These are phyloP conservation scores for Heterobasidion occidentale DNA, from an alignment of 1,284 basidiomycete species.

Conservation along the genomic window DNA sequence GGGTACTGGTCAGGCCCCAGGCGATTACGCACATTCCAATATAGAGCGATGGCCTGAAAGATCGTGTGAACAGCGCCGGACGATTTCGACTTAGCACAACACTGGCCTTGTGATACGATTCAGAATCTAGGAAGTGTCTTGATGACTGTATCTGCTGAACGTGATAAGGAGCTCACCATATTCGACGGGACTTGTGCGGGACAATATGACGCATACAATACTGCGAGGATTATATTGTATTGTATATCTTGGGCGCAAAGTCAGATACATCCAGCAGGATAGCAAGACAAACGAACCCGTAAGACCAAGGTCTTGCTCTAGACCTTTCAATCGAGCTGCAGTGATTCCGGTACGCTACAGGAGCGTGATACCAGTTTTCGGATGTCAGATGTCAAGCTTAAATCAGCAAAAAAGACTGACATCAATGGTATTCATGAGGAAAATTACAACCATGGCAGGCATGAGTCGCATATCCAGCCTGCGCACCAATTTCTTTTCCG, in stretches of 20 bases:
- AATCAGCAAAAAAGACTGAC: slow-evolving; percentile 26
- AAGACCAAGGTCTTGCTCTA: slow-evolving; percentile 48
- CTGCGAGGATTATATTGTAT: slow-evolving; percentile 49
- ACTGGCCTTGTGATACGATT: slow-evolving; percentile 43
- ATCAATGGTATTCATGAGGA: slow-evolving; percentile 65
- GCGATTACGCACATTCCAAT: slow-evolving; percentile 52
- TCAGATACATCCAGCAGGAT: neutral
- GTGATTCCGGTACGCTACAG: slow-evolving; percentile 49
- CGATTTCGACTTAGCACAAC: neutral
- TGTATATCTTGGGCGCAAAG: slow-evolving; percentile 38
- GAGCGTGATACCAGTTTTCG: neutral
- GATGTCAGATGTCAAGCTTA: neutral
- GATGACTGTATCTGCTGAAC: neutral
- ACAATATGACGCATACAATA: slow-evolving; percentile 53
- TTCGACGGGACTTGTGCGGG: slow-evolving; percentile 61
- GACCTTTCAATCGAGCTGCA: slow-evolving; percentile 51
- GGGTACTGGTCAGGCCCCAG: slow-evolving; percentile 55
- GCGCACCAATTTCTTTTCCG: slow-evolving; percentile 25
- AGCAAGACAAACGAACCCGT: slow-evolving; percentile 24
- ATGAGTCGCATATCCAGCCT: slow-evolving; percentile 52
- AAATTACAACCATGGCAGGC: slow-evolving; percentile 55
- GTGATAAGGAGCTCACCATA: slow-evolving; percentile 33
- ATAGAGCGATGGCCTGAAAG: slow-evolving; percentile 48
- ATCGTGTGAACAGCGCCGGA: neutral
- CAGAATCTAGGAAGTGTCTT: slow-evolving; percentile 29